Evolutionary conservation across 1,284 basidiomycete genomes (phyloP).

Genomic region (Phellopilus nigrolimitatus): DNA sequence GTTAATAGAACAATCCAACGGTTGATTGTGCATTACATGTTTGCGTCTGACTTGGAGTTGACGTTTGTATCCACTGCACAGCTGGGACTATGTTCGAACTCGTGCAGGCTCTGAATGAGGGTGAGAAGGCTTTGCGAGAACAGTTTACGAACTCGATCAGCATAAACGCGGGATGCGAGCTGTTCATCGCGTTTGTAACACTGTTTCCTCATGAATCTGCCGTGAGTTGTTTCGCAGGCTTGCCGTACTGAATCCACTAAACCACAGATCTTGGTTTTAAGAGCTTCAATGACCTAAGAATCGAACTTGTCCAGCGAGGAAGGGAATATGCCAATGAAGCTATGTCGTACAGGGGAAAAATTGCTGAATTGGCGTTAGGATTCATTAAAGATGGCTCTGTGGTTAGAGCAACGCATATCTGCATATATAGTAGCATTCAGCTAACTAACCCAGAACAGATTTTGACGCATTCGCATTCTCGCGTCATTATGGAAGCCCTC

Average conservation of each 20-base stretch:
- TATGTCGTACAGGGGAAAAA: slow-evolving; percentile 85
- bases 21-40: slow-evolving; percentile 35
- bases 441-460: slow-evolving; percentile 49
- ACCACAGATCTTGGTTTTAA: slow-evolving; percentile 29
- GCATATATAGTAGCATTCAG: slow-evolving; percentile 4
- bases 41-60: slow-evolving; percentile 12
- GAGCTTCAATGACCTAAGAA: slow-evolving; percentile 81
- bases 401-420: slow-evolving; percentile 41
- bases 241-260: slow-evolving; percentile 17
- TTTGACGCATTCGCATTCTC: slow-evolving; percentile 92
- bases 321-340: slow-evolving; percentile 74
- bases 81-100: slow-evolving; percentile 91
- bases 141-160: slow-evolving; percentile 77
- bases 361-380: slow-evolving; percentile 82
- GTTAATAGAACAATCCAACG: slow-evolving; percentile 68
- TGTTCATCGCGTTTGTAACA: slow-evolving; percentile 87
- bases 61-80: slow-evolving; percentile 27
- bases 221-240: slow-evolving; percentile 39
- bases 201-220: slow-evolving; percentile 79
- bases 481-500: slow-evolving; percentile 93
- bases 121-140: slow-evolving; percentile 61
- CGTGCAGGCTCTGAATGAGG: slow-evolving; percentile 75
- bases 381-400: slow-evolving; percentile 95
- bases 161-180: slow-evolving; percentile 83
- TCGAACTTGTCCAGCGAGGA: slow-evolving; percentile 75